Evolutionary conservation across 2,329 filamentous ascomycete genomes (phyloP).

Genomic region (Trichoderma koningii): DNA sequence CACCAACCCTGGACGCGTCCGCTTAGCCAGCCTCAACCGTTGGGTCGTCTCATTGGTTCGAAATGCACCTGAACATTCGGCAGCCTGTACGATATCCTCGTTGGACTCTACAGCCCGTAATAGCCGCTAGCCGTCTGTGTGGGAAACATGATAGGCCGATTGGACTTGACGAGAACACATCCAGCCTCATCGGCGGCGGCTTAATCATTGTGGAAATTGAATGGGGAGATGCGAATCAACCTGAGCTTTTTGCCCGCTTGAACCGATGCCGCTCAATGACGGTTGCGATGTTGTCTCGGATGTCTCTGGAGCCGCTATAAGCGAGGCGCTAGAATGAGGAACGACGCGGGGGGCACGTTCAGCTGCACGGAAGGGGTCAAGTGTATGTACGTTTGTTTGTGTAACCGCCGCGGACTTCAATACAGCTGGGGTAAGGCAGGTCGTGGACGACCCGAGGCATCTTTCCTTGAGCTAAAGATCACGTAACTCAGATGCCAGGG

Average conservation of each 20-base stretch:
- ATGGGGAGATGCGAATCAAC: background rate
- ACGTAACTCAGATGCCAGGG: no score
- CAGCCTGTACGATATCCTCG: no score
- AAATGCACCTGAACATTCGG: no score
- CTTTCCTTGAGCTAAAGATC: no score
- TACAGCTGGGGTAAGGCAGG: background rate
- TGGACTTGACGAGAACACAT: no score
- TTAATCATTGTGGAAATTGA: background rate
- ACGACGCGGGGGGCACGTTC: constrained; percentile 14
- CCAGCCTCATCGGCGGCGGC: no score
- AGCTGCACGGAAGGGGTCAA: background rate
- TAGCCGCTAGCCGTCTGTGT: no score
- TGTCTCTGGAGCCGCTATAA: constrained; percentile 7
- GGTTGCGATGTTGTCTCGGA: background rate
- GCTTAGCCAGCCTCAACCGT: background rate
- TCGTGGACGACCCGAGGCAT: no score
- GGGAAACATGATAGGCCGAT: no score
- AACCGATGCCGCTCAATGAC: background rate
- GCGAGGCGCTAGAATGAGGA: background rate
- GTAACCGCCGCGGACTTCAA: background rate
- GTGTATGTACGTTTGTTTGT: no score
- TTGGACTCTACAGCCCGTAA: no score
- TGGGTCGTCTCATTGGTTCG: no score
- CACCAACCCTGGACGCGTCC: background rate
- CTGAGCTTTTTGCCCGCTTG: background rate